Evolutionary conservation across 2,329 filamentous ascomycete genomes (phyloP).

Genomic region (Xylariaceae sp.): DNA sequence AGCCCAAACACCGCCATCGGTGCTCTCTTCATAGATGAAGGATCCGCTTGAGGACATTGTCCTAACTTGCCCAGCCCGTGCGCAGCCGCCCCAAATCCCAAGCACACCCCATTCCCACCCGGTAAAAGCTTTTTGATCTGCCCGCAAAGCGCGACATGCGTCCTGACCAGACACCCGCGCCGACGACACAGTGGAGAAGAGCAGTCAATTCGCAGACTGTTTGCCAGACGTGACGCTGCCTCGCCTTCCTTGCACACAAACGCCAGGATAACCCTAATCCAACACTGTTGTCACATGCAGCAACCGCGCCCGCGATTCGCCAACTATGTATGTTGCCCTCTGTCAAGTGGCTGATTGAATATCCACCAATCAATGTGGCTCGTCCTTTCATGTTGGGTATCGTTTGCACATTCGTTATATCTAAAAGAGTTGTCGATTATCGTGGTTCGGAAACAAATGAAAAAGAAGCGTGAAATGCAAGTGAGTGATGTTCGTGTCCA

Average conservation of each 20-base stretch:
- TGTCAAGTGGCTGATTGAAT: no score
- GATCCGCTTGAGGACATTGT: constrained; percentile 5
- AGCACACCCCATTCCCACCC: constrained; percentile 9
- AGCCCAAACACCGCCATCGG: constrained; percentile 3
- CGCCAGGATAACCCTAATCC: constrained; percentile 12
- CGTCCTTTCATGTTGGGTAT: constrained; percentile 11
- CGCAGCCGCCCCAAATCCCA: constrained; percentile 1
- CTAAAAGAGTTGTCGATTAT: constrained; percentile 12
- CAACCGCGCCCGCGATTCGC: neutral
- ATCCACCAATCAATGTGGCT: neutral
- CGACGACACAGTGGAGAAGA: constrained; percentile 1
- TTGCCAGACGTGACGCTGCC: neutral
- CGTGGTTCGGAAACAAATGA: constrained; percentile 15
- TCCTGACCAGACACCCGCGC: constrained; percentile 1
- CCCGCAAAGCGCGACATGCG: constrained; percentile 7
- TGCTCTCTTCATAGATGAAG: constrained; percentile 9
- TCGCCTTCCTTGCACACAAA: constrained; percentile 10
- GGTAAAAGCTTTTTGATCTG: constrained; percentile 20
- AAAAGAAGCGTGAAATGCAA: constrained; percentile 4
- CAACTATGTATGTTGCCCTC: neutral
- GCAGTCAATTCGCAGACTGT: neutral
- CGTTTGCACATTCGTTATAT: constrained; percentile 14
- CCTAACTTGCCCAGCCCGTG: constrained; percentile 10
- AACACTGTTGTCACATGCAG: constrained; percentile 11
- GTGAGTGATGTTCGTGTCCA: constrained; percentile 4